These are phyloP conservation scores for Rhododendron mucronatum DNA, from an alignment of 148 eudicot species.

Conservation along the genomic window DNA sequence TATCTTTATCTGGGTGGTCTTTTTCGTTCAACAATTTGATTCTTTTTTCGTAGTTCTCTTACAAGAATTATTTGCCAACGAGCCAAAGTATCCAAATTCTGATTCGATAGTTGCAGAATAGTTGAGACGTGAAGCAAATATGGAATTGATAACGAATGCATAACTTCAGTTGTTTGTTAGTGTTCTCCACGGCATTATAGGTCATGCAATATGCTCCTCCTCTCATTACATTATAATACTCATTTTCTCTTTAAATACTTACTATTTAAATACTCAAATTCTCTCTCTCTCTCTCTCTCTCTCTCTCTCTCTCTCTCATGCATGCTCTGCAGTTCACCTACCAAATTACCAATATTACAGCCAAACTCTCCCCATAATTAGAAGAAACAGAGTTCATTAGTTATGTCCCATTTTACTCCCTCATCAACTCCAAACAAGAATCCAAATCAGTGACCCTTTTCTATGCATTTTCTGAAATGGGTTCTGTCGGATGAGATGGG, in stretches of 20 bases:
- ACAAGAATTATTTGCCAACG: background rate
- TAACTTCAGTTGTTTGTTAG: conserved; percentile 33
- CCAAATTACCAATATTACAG: conserved; percentile 30
- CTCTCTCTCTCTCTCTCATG: conserved; percentile 54
- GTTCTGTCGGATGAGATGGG: background rate
- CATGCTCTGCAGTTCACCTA: conserved; percentile 69
- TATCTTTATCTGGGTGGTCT: background rate
- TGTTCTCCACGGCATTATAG: conserved; percentile 34
- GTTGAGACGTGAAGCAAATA: conserved; percentile 13
- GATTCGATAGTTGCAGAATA: background rate
- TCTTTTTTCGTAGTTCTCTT: background rate
- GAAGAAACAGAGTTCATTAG: background rate
- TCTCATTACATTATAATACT: background rate
- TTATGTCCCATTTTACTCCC: background rate
- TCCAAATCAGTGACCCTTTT: background rate
- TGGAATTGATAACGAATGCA: conserved; percentile 17
- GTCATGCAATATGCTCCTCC: conserved; percentile 49
- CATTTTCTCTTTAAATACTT: background rate
- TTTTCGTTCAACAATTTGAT: background rate
- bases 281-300: conserved; percentile 19
- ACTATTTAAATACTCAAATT: background rate
- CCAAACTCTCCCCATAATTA: background rate
- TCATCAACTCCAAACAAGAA: background rate
- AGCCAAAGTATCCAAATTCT: background rate
- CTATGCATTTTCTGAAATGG: background rate